A percentile compares a stretch with the other conserved stretches of the same genome.
Conservation (phyloP, 495 filamentous ascomycete genomes). For the Chaetomium tenue region DNA sequence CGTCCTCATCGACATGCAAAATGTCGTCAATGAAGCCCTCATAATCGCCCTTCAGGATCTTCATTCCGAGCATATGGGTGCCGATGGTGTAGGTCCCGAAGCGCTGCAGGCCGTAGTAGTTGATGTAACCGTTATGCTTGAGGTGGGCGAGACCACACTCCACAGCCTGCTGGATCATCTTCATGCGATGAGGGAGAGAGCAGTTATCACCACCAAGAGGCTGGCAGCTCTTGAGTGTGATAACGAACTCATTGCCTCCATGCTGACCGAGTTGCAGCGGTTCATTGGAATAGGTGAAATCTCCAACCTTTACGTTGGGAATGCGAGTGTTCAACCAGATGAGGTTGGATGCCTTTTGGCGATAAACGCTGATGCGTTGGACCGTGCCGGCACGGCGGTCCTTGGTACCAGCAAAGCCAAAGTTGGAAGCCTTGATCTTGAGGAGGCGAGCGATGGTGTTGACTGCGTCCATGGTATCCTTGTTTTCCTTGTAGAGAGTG, state of each 20-base stretch:
- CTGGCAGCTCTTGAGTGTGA: constrained; percentile 80
- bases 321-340: constrained; percentile 61
- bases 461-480: constrained; percentile 93
- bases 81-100: constrained; percentile 82
- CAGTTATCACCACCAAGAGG: constrained; percentile 53
- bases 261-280: constrained; percentile 80
- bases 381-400: constrained; percentile 85
- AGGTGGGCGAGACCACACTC: constrained; percentile 54
- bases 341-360: constrained; percentile 62
- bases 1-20: constrained; percentile 52
- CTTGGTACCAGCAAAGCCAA: constrained; percentile 91
- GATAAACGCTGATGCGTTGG: constrained; percentile 74
- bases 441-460: constrained; percentile 66
- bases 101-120: constrained; percentile 93
- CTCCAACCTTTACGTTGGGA: constrained; percentile 63
- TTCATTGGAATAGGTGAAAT: constrained; percentile 69
- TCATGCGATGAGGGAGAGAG: constrained; percentile 40
- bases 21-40: constrained; percentile 73
- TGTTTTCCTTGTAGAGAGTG: constrained; percentile 95
- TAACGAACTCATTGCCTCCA: constrained; percentile 83
- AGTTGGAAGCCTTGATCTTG: constrained; percentile 63
- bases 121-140: constrained; percentile 74
- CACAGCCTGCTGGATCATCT: constrained; percentile 37
- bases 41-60: constrained; percentile 77
- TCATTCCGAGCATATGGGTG: constrained; percentile 77